Evolutionary conservation across 2,329 filamentous ascomycete genomes (phyloP).

Genomic region (Cladosporium sphaerospermum): DNA sequence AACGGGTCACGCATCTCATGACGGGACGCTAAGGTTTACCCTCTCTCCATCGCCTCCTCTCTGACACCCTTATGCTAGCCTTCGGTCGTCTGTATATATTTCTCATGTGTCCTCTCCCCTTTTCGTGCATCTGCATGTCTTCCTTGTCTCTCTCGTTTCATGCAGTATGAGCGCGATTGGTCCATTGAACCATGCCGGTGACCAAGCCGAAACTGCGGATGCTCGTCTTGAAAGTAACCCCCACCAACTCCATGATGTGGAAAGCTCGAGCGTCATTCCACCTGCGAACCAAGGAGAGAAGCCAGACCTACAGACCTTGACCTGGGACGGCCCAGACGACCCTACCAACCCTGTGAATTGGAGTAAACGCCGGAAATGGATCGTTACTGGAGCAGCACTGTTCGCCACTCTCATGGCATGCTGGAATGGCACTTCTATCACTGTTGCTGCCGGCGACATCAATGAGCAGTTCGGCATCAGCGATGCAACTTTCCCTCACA

Average conservation of each 20-base stretch:
- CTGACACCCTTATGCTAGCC: neutral
- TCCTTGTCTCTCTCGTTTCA: neutral
- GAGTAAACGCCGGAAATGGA: slow-evolving; percentile 28
- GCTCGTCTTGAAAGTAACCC: slow-evolving; percentile 6
- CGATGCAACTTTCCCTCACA: slow-evolving; percentile 34
- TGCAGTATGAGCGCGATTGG: slow-evolving; percentile 6
- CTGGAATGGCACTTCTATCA: slow-evolving; percentile 32
- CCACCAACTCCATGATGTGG: slow-evolving; percentile 7
- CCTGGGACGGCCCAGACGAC: slow-evolving; percentile 45
- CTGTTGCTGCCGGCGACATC: slow-evolving; percentile 30
- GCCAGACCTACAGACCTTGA: slow-evolving; percentile 35
- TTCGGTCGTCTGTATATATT: slow-evolving; percentile 2
- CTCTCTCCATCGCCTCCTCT: slow-evolving; percentile 4
- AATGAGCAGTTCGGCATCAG: slow-evolving; percentile 28
- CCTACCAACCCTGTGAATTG: slow-evolving; percentile 32
- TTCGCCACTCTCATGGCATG: slow-evolving; percentile 29
- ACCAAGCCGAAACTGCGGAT: neutral
- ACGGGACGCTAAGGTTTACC: slow-evolving; percentile 5
- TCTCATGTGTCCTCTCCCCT: neutral
- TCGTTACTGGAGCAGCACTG: slow-evolving; percentile 28
- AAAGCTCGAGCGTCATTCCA: neutral
- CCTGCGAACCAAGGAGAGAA: slow-evolving; percentile 3
- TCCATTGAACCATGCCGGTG: neutral
- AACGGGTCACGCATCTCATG: slow-evolving; percentile 5
- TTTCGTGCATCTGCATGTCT: neutral